Base-by-base conservation (phyloP, 2,329 filamentous ascomycete genomes). In the Capronia coronata region DNA sequence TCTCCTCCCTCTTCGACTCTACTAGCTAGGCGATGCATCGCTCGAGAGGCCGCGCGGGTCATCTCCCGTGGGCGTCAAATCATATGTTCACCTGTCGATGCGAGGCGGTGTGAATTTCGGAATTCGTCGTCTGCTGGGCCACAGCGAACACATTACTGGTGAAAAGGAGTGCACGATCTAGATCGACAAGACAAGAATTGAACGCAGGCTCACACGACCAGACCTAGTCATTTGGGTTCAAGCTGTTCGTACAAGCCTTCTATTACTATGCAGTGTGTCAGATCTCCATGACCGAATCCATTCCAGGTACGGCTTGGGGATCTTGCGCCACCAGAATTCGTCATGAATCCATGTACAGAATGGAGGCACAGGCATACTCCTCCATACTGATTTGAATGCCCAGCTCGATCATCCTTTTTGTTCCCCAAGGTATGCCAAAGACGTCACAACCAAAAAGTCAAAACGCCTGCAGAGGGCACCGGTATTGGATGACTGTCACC, bases 261-360 rank as follows among this genome's bases (percentile, higher is more conserved):
- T 55, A 55, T 55, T 52, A 55, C 52, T 52, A 52, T 55, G 52
- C 46, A 48, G 38, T 55, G 43, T 49, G 49, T 52, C 40, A 49
- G 52, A 49, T 49, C 5, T 44, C 39, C 43, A 42, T 41, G 21
- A n/a, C 32, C 27, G 42, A 41, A 41, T 25, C 25, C 43, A 35
- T 35, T n/a, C n/a, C 25, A 10, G 21, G 7, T 25, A 16, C 40
- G 40, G 25, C 21, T 43, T 34, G n/a, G 35, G 21, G 14, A 32
- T n/a, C 38, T 18, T 11, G 34, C 48, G 37, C 42, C 23, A 18
- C 37, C 48, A 51, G 35, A 32, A 10, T 8, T 42, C 21, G 22
- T 46, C 48, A 37, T 46, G 23, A 46, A 35, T 27, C 42, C 35
- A 46, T 48, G 46, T 37, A 42, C 48, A 50, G 32, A 41, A 46